Base-by-base conservation (phyloP, 225 moss, liverwort and hornwort species). In the Sphagnum contortum region DNA sequence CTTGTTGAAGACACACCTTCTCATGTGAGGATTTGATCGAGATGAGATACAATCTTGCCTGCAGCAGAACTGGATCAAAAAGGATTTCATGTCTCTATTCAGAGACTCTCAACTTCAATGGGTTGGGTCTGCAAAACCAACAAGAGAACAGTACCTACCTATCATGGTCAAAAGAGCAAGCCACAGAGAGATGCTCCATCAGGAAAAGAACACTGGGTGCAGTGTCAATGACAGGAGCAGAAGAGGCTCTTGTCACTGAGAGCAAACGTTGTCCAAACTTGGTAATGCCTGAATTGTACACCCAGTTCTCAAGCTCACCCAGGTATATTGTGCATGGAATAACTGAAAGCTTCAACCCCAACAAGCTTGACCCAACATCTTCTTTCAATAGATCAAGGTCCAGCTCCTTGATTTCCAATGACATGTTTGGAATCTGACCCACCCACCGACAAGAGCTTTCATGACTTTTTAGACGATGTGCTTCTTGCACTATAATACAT, bases 341-440 rank as follows among this genome's bases (percentile, higher is more conserved):
- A 50, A 92, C 70, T 53, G 72, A 83, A 56, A 92, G 76, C 65
- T 77, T 90, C 48, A 80, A 62, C 48, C 87, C 83, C 71, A 92
- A 69, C 66, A 81, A 70, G 4, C 83, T 70, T 60, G 67, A 79
- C 48, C 80, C 69, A 67, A 82, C 81, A 69, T 96, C 92, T 64
- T 80, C 74, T 74, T 80, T 83, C 57, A 80, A 88, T 13, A 87
- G 71, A 69, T 92, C 87, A 76, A 96, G 79, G 66, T 90, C 90
- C 74, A 96, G 72, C 60, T 79, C 88, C 73, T 83, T 83, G 67
- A 96, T 78, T 72, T 92, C 96, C 81, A 92, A 58, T 53, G 90
- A 90, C 12, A 90, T 71, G 74, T 88, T 83, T 52, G 96, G 92
- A 67, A 85, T 74, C 84, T 85, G 74, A 60, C 67, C 57, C 29